A percentile compares a stretch with the other conserved stretches of the same genome.
These are phyloP conservation scores for Arthrobotrys entomopaga DNA, from an alignment of 2,329 filamentous ascomycete genomes.

Conservation along the genomic window DNA sequence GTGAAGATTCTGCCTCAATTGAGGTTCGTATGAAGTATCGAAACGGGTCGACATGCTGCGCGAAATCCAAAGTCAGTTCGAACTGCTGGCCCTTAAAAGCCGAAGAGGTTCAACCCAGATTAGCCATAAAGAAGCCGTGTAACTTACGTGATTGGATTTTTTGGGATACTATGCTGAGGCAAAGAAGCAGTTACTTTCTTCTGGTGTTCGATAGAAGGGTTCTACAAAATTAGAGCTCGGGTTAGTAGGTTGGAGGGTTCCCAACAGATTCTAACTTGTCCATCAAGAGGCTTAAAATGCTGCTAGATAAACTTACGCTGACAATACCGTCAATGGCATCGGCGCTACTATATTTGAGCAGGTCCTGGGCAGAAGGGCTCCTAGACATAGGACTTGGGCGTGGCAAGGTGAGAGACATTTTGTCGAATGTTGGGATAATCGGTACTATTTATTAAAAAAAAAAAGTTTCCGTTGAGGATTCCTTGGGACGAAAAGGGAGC, in stretches of 20 bases:
- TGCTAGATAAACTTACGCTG: constrained; percentile 30
- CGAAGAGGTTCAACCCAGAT: background rate
- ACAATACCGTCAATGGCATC: constrained; percentile 49
- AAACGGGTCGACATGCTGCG: constrained; percentile 59
- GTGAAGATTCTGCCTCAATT: constrained; percentile 66
- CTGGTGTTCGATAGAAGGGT: constrained; percentile 47
- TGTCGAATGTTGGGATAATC: constrained; percentile 25
- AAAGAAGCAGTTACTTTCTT: constrained; percentile 50
- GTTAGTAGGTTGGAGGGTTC: constrained; percentile 23
- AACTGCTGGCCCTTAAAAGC: background rate
- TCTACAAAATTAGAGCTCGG: constrained; percentile 26
- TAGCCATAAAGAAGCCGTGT: background rate
- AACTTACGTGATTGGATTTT: constrained; percentile 54
- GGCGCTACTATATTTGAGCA: constrained; percentile 49
- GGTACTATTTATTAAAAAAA: constrained; percentile 49
- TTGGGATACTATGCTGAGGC: constrained; percentile 48
- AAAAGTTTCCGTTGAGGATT: constrained; percentile 31
- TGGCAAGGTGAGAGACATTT: constrained; percentile 51
- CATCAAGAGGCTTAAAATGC: background rate
- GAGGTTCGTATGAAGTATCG: constrained; percentile 65
- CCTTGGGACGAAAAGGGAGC: constrained; percentile 36
- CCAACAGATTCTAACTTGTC: constrained; percentile 20
- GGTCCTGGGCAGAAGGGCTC: constrained; percentile 50
- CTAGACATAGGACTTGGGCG: constrained; percentile 40
- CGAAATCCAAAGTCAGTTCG: constrained; percentile 20